Evolutionary conservation across 805 yeast genomes (phyloP), one percentile per base, ranked within the genome.

Genomic region (Cyberlindnera samutprakarnensis): DNA sequence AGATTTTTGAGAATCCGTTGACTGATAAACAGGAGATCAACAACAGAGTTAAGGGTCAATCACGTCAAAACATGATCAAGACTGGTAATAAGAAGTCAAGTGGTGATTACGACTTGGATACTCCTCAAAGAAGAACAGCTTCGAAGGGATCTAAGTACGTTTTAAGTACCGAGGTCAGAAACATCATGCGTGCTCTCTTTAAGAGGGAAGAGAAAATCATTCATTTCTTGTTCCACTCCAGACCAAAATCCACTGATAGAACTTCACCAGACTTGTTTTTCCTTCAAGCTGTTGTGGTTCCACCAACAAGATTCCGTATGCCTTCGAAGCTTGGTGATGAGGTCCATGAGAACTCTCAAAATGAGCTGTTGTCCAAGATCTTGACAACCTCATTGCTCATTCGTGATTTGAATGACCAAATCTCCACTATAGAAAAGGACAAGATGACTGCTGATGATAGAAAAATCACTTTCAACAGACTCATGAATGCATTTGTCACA

Each of bases 291-390:
- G 64, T 92, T 37, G 79, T 87, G 25, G 97, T 94, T 24, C 98
- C 99, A 23, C 88, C 98, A 31, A 94, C 97, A 2, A 72, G 97
- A 57, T 92, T 92, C 68, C 75, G 99, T 57, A 70, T 88, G 45
- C 98, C 99, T n/a, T 80, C 95, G 12, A 88, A 88, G 58, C 67
- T 92, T 37, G 98, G 98, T 35, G 99, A 92, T 35, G 96, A 86
- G 56, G 73, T 90, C 39, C 97, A 92, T 57, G 96, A 92, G 61
- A 88, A 86, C 57, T 64, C 92, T 29, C 95, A 87, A 62, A 94
- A 92, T 58, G 95, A 88, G 61, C 67, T 88, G 36, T 65, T 92
- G 29, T 70, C 92, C 16, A 81, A 78, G 48, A 71, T 94, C 32
- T 66, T 92, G 49, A 81, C 78, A 36, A 83, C 96, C 2, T 70